These are phyloP conservation scores for Aureobasidium sp. DNA, from an alignment of 2,329 filamentous ascomycete species.

Conservation along the genomic window DNA sequence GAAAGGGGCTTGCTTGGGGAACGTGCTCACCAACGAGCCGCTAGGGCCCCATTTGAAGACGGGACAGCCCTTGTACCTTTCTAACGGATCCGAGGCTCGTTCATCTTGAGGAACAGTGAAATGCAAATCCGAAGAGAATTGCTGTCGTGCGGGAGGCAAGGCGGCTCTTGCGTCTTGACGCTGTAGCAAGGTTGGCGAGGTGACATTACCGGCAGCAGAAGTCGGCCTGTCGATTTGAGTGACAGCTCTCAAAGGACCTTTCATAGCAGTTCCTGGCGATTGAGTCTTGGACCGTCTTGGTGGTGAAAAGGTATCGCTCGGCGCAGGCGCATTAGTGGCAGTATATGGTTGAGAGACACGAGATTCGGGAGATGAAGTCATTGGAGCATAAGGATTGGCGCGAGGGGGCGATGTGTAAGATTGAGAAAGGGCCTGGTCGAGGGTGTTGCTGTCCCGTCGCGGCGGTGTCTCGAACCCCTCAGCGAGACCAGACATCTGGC, in stretches of 20 bases:
- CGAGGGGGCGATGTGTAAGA: constrained; percentile 11
- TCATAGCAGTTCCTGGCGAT: constrained; percentile 50
- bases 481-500: not conserved
- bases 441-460: constrained; percentile 1
- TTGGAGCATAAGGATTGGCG: constrained; percentile 1
- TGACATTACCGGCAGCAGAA: constrained; percentile 34
- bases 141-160: constrained; percentile 32
- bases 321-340: not conserved
- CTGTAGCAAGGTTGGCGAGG: constrained; percentile 32
- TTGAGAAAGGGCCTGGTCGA: not conserved
- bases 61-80: constrained; percentile 86
- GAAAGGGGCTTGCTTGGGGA: constrained; percentile 81
- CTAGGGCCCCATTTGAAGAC: constrained; percentile 85
- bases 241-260: constrained; percentile 39
- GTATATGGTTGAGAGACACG: not conserved
- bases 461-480: constrained; percentile 6
- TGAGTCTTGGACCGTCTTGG: constrained; percentile 50
- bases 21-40: constrained; percentile 72
- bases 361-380: constrained; percentile 10
- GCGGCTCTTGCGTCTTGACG: constrained; percentile 30
- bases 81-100: constrained; percentile 61
- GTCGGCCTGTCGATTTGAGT: constrained; percentile 46
- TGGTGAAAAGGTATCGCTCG: constrained; percentile 24
- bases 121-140: constrained; percentile 44
- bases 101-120: constrained; percentile 53